phyloP scores from a whole-genome alignment of 257 asterid species.

The Nicotiana otophora region DNA sequence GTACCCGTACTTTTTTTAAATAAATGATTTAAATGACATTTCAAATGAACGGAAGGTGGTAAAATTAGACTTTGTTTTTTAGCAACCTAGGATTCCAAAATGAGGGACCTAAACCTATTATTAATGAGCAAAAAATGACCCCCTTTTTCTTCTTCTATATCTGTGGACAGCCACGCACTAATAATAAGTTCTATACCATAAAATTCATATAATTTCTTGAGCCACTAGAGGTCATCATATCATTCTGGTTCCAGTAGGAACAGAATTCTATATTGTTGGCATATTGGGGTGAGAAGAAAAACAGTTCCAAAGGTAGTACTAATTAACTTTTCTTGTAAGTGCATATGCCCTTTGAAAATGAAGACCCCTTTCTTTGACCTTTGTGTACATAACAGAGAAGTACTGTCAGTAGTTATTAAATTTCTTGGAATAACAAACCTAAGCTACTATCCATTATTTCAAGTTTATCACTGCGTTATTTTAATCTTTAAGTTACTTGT shows the following conservation, averaged over 20 bases:
- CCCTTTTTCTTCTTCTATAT: background rate
- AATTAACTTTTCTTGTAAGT: background rate
- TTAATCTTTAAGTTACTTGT: no score
- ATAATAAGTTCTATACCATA: background rate
- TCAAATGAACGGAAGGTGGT: no score
- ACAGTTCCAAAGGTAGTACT: background rate
- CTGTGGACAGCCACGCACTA: background rate
- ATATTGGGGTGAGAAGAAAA: conserved; percentile 6
- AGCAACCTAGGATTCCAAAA: conserved; percentile 10
- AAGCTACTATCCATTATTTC: no score
- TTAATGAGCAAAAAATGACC: background rate
- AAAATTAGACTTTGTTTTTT: background rate
- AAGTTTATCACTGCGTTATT: no score
- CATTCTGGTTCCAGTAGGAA: background rate
- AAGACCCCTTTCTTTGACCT: conserved; percentile 4
- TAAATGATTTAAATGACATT: no score
- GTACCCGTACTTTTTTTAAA: rapidly evolving
- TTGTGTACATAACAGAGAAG: background rate
- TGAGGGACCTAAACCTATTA: background rate
- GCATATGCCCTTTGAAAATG: background rate
- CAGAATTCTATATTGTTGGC: conserved; percentile 10
- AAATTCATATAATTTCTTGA: background rate
- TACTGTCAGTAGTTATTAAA: background rate
- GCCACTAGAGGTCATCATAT: conserved; percentile 5
- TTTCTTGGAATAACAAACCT: background rate